Evolutionary conservation across 202 grass and related monocot species (phyloP), one percentile per base, ranked within the genome.

Genomic region (Dendrocalamus latiflorus): DNA sequence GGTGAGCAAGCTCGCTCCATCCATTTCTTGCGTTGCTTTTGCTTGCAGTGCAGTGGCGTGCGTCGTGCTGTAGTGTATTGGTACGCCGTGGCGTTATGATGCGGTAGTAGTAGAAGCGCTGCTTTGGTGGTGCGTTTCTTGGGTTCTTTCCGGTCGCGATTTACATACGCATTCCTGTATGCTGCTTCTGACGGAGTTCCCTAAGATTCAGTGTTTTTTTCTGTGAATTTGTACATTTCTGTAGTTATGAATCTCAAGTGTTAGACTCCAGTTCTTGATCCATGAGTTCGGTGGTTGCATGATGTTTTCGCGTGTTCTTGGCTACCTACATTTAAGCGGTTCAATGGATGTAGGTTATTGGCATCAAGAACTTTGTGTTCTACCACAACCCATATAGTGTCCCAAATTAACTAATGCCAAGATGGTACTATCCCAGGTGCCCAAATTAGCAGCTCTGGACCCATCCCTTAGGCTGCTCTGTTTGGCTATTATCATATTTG

Each of bases 1-100:
- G 68, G 95, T 98, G 86, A 34, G 33, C 33, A 34, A 6, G 58
- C 70, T 54, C 24, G 6, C 41, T 72, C n/a, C 28, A 4, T 36
- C 36, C 3, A 11, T n/a, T n/a, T n/a, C n/a, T n/a, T n/a, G n/a
- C n/a, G n/a, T n/a, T n/a, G n/a, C n/a, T n/a, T n/a, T n/a, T n/a
- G n/a, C n/a, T n/a, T n/a, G n/a, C n/a, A n/a, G n/a, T n/a, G n/a
- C n/a, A n/a, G n/a, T n/a, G n/a, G n/a, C n/a, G n/a, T n/a, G n/a
- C n/a, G n/a, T n/a, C n/a, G n/a, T n/a, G n/a, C n/a, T n/a, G n/a
- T n/a, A n/a, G n/a, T n/a, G n/a, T n/a, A n/a, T n/a, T n/a, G n/a
- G n/a, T n/a, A n/a, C n/a, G n/a, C n/a, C n/a, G n/a, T n/a, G n/a
- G n/a, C n/a, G n/a, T n/a, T n/a, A n/a, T n/a, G n/a, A n/a, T n/a